Evolutionary conservation across 2,329 filamentous ascomycete species (phyloP), one percentile per base, ranked within the genome.

Genomic region (Thermothelomyces thermophilus): DNA sequence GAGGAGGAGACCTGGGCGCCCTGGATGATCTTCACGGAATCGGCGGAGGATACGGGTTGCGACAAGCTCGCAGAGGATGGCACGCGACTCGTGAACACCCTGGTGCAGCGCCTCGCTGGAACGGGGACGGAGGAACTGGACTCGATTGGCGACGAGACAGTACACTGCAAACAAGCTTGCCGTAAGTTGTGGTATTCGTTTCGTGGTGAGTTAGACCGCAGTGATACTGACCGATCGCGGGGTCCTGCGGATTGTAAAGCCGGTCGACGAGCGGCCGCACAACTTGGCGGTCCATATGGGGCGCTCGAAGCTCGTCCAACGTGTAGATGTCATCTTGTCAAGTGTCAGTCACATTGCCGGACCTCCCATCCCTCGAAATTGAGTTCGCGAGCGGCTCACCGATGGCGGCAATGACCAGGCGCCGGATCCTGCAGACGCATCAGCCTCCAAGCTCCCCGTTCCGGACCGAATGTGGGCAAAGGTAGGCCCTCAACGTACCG

Each of bases 211-310:
- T 11, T 5, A 9, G 16, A 16, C n/a, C 7, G 26, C 1, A 28
- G 7, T 33, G 35, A 3, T 4, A 56, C 70, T 50, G 65, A 80
- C 77, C 73, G 46, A 83, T 73, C 1, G 82, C 84, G 30, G 83
- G 75, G 65, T 87, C 83, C 20, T 81, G 72, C 35, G 76, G 73
- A 49, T 82, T 76, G 62, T 84, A 86, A 0, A 86, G 71, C 36
- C 80, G 74, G 56, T 86, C 81, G 10, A 86, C 82, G n/a, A 87
- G 67, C 2, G 83, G 83, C 42, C 83, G 75, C 5, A 86, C 80
- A 41, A 86, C 74, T 11, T 81, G 69, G 28, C 77, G 73, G 57
- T 86, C 86, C 73, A 87, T 81, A 31, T 82, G 75, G 8, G 82
- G 83, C 54, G 81, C 80, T 57, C 77, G 77, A 26, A 87, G 70